These are phyloP conservation scores for Hypoxylon sp. DNA, from an alignment of 2,329 filamentous ascomycete species.

Conservation along the genomic window DNA sequence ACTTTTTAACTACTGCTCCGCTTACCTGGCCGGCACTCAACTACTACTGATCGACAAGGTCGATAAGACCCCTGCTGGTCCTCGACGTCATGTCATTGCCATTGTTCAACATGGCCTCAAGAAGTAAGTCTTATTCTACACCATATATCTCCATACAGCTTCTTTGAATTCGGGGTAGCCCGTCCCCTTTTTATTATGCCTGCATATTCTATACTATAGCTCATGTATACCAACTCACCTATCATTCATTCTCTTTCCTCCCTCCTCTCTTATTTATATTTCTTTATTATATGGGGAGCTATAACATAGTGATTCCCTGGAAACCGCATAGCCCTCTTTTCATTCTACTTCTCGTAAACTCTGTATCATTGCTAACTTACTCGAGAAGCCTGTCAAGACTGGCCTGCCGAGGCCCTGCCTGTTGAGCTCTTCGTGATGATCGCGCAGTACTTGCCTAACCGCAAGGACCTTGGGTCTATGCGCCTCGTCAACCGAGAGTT, in stretches of 20 bases:
- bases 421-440: conserved; percentile 75
- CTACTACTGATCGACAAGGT: not conserved
- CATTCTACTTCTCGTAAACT: not conserved
- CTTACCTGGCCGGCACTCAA: not conserved
- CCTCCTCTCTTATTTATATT: not conserved
- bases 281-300: not conserved
- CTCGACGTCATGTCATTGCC: not conserved
- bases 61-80: not conserved
- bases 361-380: conserved; percentile 10
- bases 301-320: no score
- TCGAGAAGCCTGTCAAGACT: conserved; percentile 2
- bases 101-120: not conserved
- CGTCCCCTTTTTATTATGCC: not conserved
- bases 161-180: not conserved
- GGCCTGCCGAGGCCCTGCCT: conserved; percentile 59
- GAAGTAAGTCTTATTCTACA: conserved; percentile 4
- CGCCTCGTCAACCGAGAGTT: conserved; percentile 59
- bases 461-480: conserved; percentile 15
- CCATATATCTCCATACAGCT: not conserved
- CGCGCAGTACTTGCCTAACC: conserved; percentile 64
- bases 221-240: not conserved
- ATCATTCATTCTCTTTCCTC: not conserved
- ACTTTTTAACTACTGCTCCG: not conserved
- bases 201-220: not conserved
- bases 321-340: not conserved